These are phyloP conservation scores for Melastoma candidum DNA, from an alignment of 441 rosid species.

Conservation along the genomic window DNA sequence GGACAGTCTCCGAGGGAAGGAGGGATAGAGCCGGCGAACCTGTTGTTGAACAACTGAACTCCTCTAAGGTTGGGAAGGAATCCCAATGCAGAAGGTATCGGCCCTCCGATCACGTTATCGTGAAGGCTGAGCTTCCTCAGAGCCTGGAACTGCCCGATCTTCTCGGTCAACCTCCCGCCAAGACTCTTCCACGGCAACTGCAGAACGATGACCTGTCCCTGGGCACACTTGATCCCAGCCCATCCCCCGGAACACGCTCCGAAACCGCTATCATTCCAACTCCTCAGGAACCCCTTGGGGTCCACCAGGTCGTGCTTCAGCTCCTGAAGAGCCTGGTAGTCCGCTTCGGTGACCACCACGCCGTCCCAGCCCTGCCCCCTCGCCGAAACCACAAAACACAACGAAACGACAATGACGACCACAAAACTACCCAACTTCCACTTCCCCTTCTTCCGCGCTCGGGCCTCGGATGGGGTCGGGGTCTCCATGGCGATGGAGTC, in stretches of 20 bases:
- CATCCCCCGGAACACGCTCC: constrained; percentile 84
- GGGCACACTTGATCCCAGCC: constrained; percentile 83
- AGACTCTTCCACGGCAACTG: constrained; percentile 84
- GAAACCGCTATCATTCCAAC: constrained; percentile 73
- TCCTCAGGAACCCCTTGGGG: constrained; percentile 48
- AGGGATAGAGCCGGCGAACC: constrained; percentile 62
- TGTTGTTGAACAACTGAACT: constrained; percentile 69
- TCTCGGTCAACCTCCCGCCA: constrained; percentile 65
- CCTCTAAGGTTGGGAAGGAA: constrained; percentile 67
- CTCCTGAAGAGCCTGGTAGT: constrained; percentile 59
- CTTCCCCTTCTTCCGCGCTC: too few species aligned
- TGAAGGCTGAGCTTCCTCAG: constrained; percentile 75
- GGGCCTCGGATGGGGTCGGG: too few species aligned
- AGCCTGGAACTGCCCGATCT: constrained; percentile 67
- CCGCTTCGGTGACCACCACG: constrained; percentile 52
- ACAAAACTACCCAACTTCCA: too few species aligned
- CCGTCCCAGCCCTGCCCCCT: constrained; percentile 57
- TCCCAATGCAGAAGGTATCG: constrained; percentile 57
- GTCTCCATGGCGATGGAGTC: too few species aligned
- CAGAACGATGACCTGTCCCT: constrained; percentile 66
- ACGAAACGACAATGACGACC: too few species aligned
- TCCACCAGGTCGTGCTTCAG: constrained; percentile 55
- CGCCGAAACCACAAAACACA: too few species aligned
- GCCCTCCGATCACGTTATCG: constrained; percentile 55
- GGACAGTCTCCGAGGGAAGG: constrained; percentile 51